Evolutionary conservation across 148 eudicot genomes (phyloP).

Genomic region (Silene uniflora): DNA sequence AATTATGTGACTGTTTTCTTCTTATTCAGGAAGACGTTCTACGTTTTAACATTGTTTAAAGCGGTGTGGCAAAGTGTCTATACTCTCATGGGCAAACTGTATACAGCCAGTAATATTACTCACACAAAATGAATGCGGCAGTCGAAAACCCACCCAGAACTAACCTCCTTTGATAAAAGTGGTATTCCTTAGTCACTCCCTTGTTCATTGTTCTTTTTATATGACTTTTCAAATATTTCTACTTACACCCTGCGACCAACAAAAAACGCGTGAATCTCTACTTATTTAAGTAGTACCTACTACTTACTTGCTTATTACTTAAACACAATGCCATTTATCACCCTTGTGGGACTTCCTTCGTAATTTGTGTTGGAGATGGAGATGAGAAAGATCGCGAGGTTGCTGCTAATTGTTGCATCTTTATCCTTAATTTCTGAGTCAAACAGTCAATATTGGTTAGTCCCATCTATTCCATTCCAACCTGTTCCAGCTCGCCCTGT

Average conservation of each 20-base stretch:
- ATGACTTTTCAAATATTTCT: conserved; percentile 22
- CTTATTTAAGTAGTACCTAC: conserved; percentile 27
- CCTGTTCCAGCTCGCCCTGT: conserved; percentile 26
- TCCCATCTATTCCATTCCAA: conserved; percentile 18
- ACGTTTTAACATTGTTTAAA: conserved; percentile 5
- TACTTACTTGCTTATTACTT: conserved; percentile 16
- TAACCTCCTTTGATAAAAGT: conserved; percentile 21
- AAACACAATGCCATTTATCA: conserved; percentile 4
- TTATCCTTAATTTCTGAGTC: conserved; percentile 31
- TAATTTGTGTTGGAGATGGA: conserved; percentile 29
- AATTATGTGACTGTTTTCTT: conserved; percentile 5
- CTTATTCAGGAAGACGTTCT: conserved; percentile 8
- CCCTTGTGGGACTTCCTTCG: conserved; percentile 9
- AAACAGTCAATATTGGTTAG: conserved; percentile 23
- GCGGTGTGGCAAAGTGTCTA: conserved; percentile 17
- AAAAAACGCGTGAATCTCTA: conserved; percentile 41
- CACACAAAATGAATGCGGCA: conserved; percentile 39
- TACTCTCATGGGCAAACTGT: neutral
- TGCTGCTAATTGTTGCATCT: conserved; percentile 23
- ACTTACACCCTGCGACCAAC: conserved; percentile 31
- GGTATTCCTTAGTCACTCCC: conserved; percentile 21
- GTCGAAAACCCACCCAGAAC: conserved; percentile 27
- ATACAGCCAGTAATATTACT: conserved; percentile 16
- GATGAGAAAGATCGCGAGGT: conserved; percentile 19
- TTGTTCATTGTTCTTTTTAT: conserved; percentile 23